These are phyloP conservation scores for Carpinus fangiana DNA, from an alignment of 306 rosid genomes.

Conservation along the genomic window DNA sequence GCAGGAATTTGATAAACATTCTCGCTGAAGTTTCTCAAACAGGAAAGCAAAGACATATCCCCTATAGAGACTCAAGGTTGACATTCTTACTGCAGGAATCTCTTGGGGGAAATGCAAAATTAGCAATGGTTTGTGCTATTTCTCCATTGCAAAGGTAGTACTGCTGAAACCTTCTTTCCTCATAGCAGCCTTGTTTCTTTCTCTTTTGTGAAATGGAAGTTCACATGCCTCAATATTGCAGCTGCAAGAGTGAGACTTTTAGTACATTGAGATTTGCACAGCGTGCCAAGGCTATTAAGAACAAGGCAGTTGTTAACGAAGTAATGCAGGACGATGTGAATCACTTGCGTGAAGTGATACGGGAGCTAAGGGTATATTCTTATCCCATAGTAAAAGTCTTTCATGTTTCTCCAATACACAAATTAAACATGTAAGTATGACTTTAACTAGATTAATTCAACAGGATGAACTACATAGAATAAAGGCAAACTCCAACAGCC, in stretches of 20 bases:
- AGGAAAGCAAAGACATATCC: conserved; percentile 97
- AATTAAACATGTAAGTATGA: conserved; percentile 26
- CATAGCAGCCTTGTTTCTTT: conserved; percentile 5
- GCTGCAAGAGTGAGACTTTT: conserved; percentile 94
- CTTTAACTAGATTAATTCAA: conserved; percentile 28
- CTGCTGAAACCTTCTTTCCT: conserved; percentile 22
- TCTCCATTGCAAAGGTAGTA: conserved; percentile 89
- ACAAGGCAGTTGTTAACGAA: conserved; percentile 98
- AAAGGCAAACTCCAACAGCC: conserved; percentile 63
- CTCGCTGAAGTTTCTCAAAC: conserved; percentile 99
- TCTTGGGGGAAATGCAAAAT: conserved; percentile 97
- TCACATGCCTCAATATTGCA: conserved; percentile 43
- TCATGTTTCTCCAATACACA: conserved; percentile 19
- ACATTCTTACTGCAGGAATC: conserved; percentile 96
- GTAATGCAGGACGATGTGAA: conserved; percentile 84
- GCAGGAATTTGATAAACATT: conserved; percentile 97
- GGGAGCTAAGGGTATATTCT: conserved; percentile 79
- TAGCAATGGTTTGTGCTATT: conserved; percentile 99
- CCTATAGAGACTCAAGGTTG: conserved; percentile 94
- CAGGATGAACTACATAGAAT: conserved; percentile 92
- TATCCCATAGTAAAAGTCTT: conserved; percentile 12
- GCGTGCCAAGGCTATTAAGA: conserved; percentile 93
- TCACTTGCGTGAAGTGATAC: conserved; percentile 88
- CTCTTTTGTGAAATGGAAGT: conserved; percentile 24
- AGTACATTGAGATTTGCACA: conserved; percentile 98